A percentile compares a stretch with the other conserved stretches of the same genome.
Conservation (phyloP, 192 early-diverging fungal genomes). For the Coemansia sp. region DNA sequence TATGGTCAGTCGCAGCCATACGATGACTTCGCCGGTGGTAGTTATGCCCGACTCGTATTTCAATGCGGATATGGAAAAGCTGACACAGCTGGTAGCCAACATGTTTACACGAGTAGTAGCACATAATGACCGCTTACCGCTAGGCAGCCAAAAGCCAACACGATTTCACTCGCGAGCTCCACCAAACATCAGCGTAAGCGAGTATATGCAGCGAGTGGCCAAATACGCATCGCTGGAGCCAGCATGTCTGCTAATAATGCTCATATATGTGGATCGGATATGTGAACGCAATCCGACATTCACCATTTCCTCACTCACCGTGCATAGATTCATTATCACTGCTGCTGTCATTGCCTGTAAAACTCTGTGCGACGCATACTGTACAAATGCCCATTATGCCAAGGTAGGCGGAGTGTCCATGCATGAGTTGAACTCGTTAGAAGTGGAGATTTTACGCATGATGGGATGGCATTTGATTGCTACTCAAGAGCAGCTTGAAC, state of each 20-base stretch:
- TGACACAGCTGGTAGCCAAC: slow-evolving; percentile 44
- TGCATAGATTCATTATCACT: slow-evolving; percentile 91
- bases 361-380: slow-evolving; percentile 88
- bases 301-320: slow-evolving; percentile 90
- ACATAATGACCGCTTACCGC: slow-evolving; percentile 67
- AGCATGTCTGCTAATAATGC: slow-evolving; percentile 78
- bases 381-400: slow-evolving; percentile 93
- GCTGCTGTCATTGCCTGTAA: slow-evolving; percentile 85
- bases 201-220: slow-evolving; percentile 87
- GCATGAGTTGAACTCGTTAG: slow-evolving; percentile 91
- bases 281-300: slow-evolving; percentile 72
- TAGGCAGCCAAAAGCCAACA: slow-evolving; percentile 61
- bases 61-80: slow-evolving; percentile 36
- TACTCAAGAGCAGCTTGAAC: slow-evolving; percentile 75
- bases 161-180: slow-evolving; percentile 93
- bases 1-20: too few relatives aligned
- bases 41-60: slow-evolving; percentile 48
- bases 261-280: slow-evolving; percentile 93
- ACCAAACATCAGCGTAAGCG: slow-evolving; percentile 79
- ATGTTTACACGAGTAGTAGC: slow-evolving; percentile 56
- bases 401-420: slow-evolving; percentile 92
- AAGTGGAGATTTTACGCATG: slow-evolving; percentile 82
- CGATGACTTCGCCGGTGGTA: background rate
- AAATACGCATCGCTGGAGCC: slow-evolving; percentile 90
- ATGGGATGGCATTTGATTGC: slow-evolving; percentile 89